A percentile compares a stretch with the other conserved stretches of the same genome.
Evolutionary conservation across 352 stramenopile species (phyloP).

Genomic region (Phytophthora aleatoria): DNA sequence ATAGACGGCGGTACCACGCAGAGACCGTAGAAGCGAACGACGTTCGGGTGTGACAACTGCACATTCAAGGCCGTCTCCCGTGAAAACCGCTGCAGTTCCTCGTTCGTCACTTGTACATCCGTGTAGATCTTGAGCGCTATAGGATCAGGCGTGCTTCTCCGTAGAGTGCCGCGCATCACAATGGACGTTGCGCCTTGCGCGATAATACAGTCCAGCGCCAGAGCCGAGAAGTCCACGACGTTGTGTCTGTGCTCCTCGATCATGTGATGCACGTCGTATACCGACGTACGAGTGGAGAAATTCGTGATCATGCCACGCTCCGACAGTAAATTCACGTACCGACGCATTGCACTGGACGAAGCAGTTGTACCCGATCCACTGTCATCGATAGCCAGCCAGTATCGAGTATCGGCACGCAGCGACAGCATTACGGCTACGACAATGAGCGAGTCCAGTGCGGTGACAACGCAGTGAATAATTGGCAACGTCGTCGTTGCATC

Average conservation of each 20-base stretch:
- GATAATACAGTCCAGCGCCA: conserved; percentile 79
- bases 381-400: conserved; percentile 87
- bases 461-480: conserved; percentile 55
- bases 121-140: conserved; percentile 91
- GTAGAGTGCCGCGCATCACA: conserved; percentile 76
- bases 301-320: conserved; percentile 88
- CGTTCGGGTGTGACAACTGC: conserved; percentile 82
- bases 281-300: conserved; percentile 86
- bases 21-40: conserved; percentile 82
- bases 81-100: conserved; percentile 83
- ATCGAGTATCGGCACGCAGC: conserved; percentile 79
- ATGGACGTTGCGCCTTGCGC: conserved; percentile 82
- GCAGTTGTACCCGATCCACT: conserved; percentile 35
- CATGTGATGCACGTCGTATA: conserved; percentile 90
- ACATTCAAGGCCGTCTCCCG: conserved; percentile 83
- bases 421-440: conserved; percentile 76
- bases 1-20: conserved; percentile 86
- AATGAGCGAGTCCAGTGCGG: conserved; percentile 61
- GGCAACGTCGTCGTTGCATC: conserved; percentile 34
- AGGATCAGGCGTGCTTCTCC: conserved; percentile 42
- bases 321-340: conserved; percentile 74
- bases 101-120: conserved; percentile 79
- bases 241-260: conserved; percentile 86
- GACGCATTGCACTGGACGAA: conserved; percentile 65
- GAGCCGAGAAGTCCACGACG: conserved; percentile 79